These are phyloP conservation scores for Cytospora paraplurivora DNA, from an alignment of 2,329 filamentous ascomycete species.

Conservation along the genomic window DNA sequence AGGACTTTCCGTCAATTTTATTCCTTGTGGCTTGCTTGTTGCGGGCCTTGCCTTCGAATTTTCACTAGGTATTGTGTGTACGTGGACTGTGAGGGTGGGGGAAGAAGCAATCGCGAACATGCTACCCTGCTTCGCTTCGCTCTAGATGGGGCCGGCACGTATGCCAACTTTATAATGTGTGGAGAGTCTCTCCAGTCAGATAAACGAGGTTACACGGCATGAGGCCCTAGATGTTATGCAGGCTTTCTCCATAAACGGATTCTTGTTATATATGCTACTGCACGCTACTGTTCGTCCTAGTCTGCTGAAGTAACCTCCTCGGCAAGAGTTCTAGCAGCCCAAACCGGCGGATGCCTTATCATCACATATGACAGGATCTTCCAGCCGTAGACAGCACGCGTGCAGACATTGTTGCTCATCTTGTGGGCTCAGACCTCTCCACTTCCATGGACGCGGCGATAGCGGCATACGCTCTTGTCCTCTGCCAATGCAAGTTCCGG, in stretches of 20 bases:
- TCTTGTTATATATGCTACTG: background rate
- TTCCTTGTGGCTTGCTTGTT: no score
- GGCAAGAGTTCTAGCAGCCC: background rate
- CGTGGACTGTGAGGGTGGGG: no score
- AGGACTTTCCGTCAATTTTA: no score
- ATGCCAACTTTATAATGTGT: background rate
- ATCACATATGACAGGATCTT: constrained; percentile 14
- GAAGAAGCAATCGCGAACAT: no score
- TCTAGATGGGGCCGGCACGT: no score
- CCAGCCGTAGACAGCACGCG: background rate
- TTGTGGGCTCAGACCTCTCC: background rate
- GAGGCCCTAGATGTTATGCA: background rate
- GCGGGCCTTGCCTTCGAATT: no score
- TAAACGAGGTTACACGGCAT: constrained; percentile 1
- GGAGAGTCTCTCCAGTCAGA: background rate
- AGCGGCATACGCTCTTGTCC: background rate
- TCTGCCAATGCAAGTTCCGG: background rate
- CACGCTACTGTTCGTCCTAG: background rate
- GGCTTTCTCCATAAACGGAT: background rate
- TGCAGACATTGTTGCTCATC: background rate
- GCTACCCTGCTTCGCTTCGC: no score
- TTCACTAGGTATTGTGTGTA: no score
- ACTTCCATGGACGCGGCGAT: background rate
- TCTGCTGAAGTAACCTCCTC: background rate
- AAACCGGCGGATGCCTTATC: constrained; percentile 3